Base-by-base conservation (phyloP, 1,284 basidiomycete genomes). In the Marasmius fiardii region DNA sequence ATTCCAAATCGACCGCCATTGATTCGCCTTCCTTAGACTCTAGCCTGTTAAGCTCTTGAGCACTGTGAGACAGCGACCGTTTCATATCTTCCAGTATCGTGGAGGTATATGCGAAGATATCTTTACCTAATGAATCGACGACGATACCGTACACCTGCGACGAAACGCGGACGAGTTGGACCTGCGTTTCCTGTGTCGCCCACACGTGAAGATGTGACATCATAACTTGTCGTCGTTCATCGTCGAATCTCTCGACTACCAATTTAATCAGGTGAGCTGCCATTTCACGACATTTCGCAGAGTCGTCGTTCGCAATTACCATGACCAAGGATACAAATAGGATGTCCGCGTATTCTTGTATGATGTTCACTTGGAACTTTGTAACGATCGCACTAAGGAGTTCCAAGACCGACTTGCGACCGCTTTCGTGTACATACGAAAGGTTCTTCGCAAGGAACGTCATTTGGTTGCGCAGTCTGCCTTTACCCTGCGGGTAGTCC, bases 401-500 rank as follows among this genome's bases (percentile, higher is more conserved):
- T 69, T 98, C 95, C 80, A 99, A 86, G 21, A 98, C 93, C 18
- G 95, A 98, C 52, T 86, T 80, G 39, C 97, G 83, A 0, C 97
- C 97, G 53, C 86, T 91, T 66, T 98, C 95, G 68, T 92, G 86
- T 28, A 89, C 83, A 70, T 98, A 99, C 4, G 92, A 88, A 24
- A 98, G 74, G 68, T 99, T 99, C 69, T 93, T 93, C 23, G 94
- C 93, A 24, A 99, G 80, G 76, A 98, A 98, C 0, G 88, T 83
- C 81, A 99, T 91, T 64, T 93, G 92, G 51, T 86, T 89, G 59
- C 86, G 87, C 11, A 99, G 78, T 2, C 96, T 85, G 1, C 90
- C 92, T 64, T 93, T 92, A 35, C 97, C 97, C 69, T 99, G 97
- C 1, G 97, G 97, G 66, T 99, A 99, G 66, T 99, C 96, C 39